Conservation (phyloP, 805 yeast genomes). For the Zygosaccharomyces gambellarensis region DNA sequence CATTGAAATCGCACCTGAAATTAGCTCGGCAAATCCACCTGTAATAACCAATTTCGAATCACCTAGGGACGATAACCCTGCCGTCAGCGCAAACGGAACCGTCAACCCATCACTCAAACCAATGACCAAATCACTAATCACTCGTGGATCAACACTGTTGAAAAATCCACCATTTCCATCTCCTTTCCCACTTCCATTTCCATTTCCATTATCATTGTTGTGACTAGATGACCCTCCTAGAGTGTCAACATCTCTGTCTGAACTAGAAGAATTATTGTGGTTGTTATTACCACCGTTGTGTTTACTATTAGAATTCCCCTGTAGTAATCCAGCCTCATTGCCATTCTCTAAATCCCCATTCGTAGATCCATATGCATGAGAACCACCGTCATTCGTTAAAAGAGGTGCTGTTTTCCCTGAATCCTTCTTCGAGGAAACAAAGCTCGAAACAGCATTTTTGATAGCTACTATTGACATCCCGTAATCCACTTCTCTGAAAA, state of each 20-base stretch:
- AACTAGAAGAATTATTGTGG: neutral
- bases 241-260: slow-evolving; percentile 2
- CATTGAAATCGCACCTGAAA: slow-evolving; percentile 96
- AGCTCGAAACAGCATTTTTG: slow-evolving; percentile 25
- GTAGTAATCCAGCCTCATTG: neutral
- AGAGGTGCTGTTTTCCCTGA: slow-evolving; percentile 16
- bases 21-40: slow-evolving; percentile 96
- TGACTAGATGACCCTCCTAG: neutral
- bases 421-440: slow-evolving; percentile 13
- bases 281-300: neutral
- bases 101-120: slow-evolving; percentile 95
- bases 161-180: slow-evolving; percentile 34
- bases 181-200: neutral
- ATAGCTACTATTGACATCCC: slow-evolving; percentile 32
- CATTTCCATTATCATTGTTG: slow-evolving; percentile 1
- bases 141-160: slow-evolving; percentile 75
- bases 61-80: slow-evolving; percentile 89
- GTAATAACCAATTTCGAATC: slow-evolving; percentile 86
- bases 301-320: too few relatives aligned
- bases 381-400: slow-evolving; percentile 14
- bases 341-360: slow-evolving; percentile 18
- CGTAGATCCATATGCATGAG: slow-evolving; percentile 17
- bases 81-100: slow-evolving; percentile 98
- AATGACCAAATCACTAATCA: slow-evolving; percentile 87
- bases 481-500: neutral